Base-by-base conservation (phyloP, 2,329 filamentous ascomycete species). In the Venturia asperata region DNA sequence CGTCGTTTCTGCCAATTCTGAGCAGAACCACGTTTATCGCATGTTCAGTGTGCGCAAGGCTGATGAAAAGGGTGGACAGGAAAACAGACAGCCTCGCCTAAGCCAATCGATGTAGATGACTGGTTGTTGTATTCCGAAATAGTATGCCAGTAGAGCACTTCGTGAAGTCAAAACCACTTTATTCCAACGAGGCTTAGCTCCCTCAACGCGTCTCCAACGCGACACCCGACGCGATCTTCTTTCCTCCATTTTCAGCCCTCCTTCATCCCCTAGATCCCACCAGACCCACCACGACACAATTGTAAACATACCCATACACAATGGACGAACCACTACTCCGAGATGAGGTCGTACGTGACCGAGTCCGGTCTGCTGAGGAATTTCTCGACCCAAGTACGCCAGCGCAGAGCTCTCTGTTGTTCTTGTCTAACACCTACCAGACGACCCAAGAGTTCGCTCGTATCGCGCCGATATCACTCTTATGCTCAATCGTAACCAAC, bases 341-440 rank as follows among this genome's bases (percentile, higher is more conserved):
- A 77, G 92, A 97, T 82, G 90, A 94, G 77, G 91, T 88, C 69
- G 87, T 88, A 71, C 85, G 86, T 71, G 88, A 95, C 79, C 90
- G 92, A 72, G 86, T 96, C 75, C 89, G 91, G 71, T 86, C 89
- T 69, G 92, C 91, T n/a, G 85, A 89, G 71, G 92, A 97, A 76
- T 97, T 97, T 73, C 85, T 97, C 55, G 93, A 97, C 80, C 93
- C 93, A 67, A 87, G 92, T 96, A 84, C 72, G 87, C 77, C 56
- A 39, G 47, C 1, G 10, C 2, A 34, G 21, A 42, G 21, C 43
- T 24, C 15, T 17, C 15, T 52, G 42, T 30, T 15, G 56, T n/a
- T 47, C 19, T 21, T 43, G 55, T 42, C 65, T 64, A 67, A 77
- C 67, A 49, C 58, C 47, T 49, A 21, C 30, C 66, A 86, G 84